Evolutionary conservation across 2,329 filamentous ascomycete genomes (phyloP).

Genomic region (Alternaria novae-zelandiae): DNA sequence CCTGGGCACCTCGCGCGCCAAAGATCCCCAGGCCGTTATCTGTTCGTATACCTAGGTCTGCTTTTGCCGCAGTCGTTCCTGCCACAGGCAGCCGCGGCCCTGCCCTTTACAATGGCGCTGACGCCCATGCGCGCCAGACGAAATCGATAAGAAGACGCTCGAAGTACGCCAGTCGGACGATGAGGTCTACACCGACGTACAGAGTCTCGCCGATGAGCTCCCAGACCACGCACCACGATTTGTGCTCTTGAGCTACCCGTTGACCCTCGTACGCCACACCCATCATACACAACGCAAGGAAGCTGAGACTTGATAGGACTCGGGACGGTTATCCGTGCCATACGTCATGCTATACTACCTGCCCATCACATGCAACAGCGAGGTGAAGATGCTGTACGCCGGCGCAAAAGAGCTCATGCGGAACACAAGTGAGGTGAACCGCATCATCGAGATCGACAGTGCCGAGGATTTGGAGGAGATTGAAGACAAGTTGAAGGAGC

Average conservation of each 20-base stretch:
- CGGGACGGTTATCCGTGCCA: slow-evolving; percentile 84
- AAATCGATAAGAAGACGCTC: slow-evolving; percentile 88
- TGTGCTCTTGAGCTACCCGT: slow-evolving; percentile 86
- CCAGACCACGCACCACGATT: slow-evolving; percentile 92
- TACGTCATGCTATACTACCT: slow-evolving; percentile 97
- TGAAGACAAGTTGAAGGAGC: slow-evolving; percentile 66
- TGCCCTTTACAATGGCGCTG: slow-evolving; percentile 28
- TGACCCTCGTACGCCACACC: slow-evolving; percentile 72
- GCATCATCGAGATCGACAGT: slow-evolving; percentile 82
- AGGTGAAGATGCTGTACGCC: slow-evolving; percentile 91
- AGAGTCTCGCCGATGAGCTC: slow-evolving; percentile 83
- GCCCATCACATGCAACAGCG: slow-evolving; percentile 86
- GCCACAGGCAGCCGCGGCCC: background rate
- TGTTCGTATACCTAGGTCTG: slow-evolving; percentile 65
- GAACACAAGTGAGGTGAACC: slow-evolving; percentile 87
- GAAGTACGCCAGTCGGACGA: slow-evolving; percentile 87
- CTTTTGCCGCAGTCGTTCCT: slow-evolving; percentile 4
- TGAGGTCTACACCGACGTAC: slow-evolving; percentile 80
- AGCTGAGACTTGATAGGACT: slow-evolving; percentile 61
- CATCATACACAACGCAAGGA: slow-evolving; percentile 7
- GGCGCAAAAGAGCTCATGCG: slow-evolving; percentile 95
- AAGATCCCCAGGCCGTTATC: slow-evolving; percentile 87
- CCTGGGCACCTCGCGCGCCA: slow-evolving; percentile 84
- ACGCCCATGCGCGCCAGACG: slow-evolving; percentile 62
- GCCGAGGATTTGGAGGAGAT: slow-evolving; percentile 84